Evolutionary conservation across 1,284 basidiomycete species (phyloP), one percentile per base, ranked within the genome.

Genomic region (Termitomyces sp.): DNA sequence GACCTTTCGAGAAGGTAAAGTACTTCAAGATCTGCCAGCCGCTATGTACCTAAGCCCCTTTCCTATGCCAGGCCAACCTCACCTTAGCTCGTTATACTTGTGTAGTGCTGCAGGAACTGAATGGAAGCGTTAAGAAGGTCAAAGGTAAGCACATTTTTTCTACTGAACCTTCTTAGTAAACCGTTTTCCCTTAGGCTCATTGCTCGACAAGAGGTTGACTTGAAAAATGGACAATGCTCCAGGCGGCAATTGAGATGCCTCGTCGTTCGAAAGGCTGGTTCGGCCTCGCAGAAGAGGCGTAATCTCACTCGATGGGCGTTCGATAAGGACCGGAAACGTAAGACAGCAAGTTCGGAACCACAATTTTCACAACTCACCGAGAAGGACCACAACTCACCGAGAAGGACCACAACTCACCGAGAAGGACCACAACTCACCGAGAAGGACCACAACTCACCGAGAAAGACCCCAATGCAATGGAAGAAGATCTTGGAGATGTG

Each of bases 61-160:
- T 28, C 38, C 13, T 30, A 14, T 16, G 14, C 21, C 24, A 95
- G 91, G 72, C 78, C 13, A 97, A 99, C 68, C 77, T 97, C 10
- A 89, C 86, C 0, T 80, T 99, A 14, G 93, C 95, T 0, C 81
- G 91, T 49, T 97, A 97, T 66, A 97, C 94, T 0, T 97, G 93
- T 64, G 84, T 98, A 43, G 94, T 95, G 0, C 73, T 99, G 31
- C 92, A 96, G 62, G 82, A 96, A 0, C 76, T 99, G 14, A 91
- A 92, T 45, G 97, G 97, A 1, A 97, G 91, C 62, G 90, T 85
- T 30, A 99, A 98, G 76, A 99, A 98, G 68, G 84, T 99, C 60
- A 99, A 99, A 75, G 96, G 91, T 86, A 52, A 1, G 28, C 13
- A 51, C 16, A 7, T 38, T 5, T n/a, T n/a, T 4, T 38, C 35